Evolutionary conservation across 352 stramenopile species (phyloP), one percentile per base, ranked within the genome.

Genomic region (Pythium brachiatum): DNA sequence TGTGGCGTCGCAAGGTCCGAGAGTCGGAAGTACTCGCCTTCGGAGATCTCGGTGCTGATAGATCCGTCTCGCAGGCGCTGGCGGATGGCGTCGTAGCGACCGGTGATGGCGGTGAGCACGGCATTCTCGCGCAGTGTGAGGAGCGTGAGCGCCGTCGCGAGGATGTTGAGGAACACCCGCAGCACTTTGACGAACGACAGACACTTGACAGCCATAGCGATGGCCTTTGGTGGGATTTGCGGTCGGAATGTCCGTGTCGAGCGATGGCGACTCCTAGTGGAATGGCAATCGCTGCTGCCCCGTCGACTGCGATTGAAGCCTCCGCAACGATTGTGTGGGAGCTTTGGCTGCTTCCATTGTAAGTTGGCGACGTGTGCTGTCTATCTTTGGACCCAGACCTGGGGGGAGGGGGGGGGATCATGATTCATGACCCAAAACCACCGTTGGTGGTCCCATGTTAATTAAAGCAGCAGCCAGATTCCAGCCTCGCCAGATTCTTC

Each of bases 1-100:
- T 67, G 70, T 7, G 81, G 50, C 15, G 77, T 65, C 11, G 65
- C 65, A 5, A 72, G 51, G 25, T 43, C 50, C 20, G 29, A 32
- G 13, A 48, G 31, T 12, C 50, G 16, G 20, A 65, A 21, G 5
- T 48, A 13, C 16, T 69, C 60, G 20, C 5, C 39, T 15, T 25
- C 27, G 6, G 58, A 34, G 48, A 61, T 65, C 60, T 70, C 47
- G 29, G 65, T 66, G 63, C 64, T 74, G 53, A 74, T 60, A 3
- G 21, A 47, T 23, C 58, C 67, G 21, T 67, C 29, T 2, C 11
- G 21, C 9, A 70, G 29, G 4, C 59, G 59, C 15, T 18, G 9
- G 27, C 59, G 59, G 15, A 66, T 46, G 34, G 8, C 11, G 47
- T 70, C 63, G 51, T 70, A 61, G 13, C 57, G 57, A 2, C 63